These are phyloP conservation scores for Talaromyces islandicus DNA, from an alignment of 2,329 filamentous ascomycete species.

Conservation along the genomic window DNA sequence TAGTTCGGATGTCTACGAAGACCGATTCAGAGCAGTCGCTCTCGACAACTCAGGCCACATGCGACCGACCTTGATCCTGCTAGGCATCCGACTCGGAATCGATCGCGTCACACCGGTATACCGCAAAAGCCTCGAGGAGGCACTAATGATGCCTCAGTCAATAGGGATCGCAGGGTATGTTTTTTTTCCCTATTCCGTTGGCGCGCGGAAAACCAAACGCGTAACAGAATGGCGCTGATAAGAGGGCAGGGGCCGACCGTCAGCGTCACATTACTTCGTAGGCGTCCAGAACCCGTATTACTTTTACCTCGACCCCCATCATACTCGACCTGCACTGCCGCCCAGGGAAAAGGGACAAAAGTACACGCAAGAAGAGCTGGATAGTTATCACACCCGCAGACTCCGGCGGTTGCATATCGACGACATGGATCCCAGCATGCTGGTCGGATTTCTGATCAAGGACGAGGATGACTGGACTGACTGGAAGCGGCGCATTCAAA, in stretches of 20 bases:
- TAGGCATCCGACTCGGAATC: conserved; percentile 84
- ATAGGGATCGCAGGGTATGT: conserved; percentile 86
- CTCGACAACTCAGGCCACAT: conserved; percentile 61
- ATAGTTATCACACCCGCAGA: conserved; percentile 80
- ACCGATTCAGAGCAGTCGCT: conserved; percentile 74
- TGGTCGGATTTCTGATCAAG: conserved; percentile 84
- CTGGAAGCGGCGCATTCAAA: conserved; percentile 72
- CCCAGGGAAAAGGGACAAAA: conserved; percentile 47
- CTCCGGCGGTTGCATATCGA: conserved; percentile 75
- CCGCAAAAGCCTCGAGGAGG: conserved; percentile 82
- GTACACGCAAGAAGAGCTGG: conserved; percentile 64
- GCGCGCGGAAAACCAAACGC: too few relatives aligned
- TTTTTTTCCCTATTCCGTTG: neutral
- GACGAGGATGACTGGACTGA: conserved; percentile 75
- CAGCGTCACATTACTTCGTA: conserved; percentile 76
- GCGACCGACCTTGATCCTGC: conserved; percentile 77
- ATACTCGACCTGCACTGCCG: conserved; percentile 69
- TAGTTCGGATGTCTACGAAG: conserved; percentile 87
- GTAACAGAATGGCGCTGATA: neutral
- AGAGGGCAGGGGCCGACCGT: conserved; percentile 69
- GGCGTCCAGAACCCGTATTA: conserved; percentile 69
- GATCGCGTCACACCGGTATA: conserved; percentile 93
- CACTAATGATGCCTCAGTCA: conserved; percentile 84
- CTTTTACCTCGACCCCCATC: conserved; percentile 94
- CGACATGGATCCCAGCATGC: conserved; percentile 97